phyloP scores from a whole-genome alignment of 495 filamentous ascomycete genomes.

The Penicillium soppii region DNA sequence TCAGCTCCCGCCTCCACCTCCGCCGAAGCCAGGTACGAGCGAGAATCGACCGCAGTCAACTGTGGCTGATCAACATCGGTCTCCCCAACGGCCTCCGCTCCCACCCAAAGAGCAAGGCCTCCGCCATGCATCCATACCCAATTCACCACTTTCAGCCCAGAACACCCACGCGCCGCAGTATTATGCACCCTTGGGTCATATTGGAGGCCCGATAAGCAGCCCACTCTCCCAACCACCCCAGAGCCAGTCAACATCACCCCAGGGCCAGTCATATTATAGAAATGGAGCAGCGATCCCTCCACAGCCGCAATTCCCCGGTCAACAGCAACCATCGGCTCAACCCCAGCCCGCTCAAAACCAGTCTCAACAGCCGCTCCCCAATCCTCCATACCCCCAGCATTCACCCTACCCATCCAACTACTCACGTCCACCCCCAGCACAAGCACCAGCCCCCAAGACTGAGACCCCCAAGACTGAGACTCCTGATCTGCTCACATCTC shows the following conservation, averaged over 20 bases:
- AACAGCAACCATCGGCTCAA: slow-evolving; percentile 1
- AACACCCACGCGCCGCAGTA: slow-evolving; percentile 17
- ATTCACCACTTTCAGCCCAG: slow-evolving; percentile 8
- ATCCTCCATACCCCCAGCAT: slow-evolving; percentile 18
- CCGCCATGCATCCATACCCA: slow-evolving; percentile 8
- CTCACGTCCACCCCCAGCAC: slow-evolving; percentile 18
- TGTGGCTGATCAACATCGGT: slow-evolving; percentile 27
- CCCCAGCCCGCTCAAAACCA: slow-evolving; percentile 19
- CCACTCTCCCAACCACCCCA: slow-evolving; percentile 8
- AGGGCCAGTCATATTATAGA: slow-evolving; percentile 15
- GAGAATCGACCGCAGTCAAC: slow-evolving; percentile 22
- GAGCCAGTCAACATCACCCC: slow-evolving; percentile 15
- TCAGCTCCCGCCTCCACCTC: slow-evolving; percentile 16
- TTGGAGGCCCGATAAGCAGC: not conserved
- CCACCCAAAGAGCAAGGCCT: slow-evolving; percentile 38
- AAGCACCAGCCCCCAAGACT: slow-evolving; percentile 45
- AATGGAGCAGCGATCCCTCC: slow-evolving; percentile 4
- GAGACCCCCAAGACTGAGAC: slow-evolving; percentile 50
- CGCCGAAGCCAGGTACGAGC: slow-evolving; percentile 19
- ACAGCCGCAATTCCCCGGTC: slow-evolving; percentile 5
- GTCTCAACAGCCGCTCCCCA: slow-evolving; percentile 13
- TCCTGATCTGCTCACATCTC: slow-evolving; percentile 69
- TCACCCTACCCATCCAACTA: slow-evolving; percentile 20
- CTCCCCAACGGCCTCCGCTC: slow-evolving; percentile 40
- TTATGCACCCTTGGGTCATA: slow-evolving; percentile 7